phyloP scores from a whole-genome alignment of 2,329 filamentous ascomycete genomes.

The Calonectria hongkongensis region DNA sequence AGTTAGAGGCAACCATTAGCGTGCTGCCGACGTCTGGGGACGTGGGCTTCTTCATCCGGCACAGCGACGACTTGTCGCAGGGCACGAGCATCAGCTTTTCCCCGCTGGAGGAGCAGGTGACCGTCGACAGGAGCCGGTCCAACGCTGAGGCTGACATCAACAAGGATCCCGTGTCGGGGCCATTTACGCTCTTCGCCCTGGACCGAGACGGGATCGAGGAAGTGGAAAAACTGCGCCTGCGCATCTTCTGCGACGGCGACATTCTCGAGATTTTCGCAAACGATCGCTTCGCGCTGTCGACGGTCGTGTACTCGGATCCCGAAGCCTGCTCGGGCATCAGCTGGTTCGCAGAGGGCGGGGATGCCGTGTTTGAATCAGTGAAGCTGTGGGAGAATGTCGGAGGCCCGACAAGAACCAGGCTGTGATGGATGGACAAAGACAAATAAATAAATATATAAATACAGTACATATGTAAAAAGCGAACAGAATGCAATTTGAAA shows the following conservation, averaged over 20 bases:
- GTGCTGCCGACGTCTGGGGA: constrained; percentile 31
- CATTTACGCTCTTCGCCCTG: constrained; percentile 66
- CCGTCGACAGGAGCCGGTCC: constrained; percentile 61
- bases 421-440: neutral
- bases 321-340: constrained; percentile 49
- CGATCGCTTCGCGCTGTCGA: constrained; percentile 54
- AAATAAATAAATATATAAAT: neutral
- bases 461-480: no score
- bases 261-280: constrained; percentile 55
- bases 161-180: constrained; percentile 60
- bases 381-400: constrained; percentile 49
- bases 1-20: constrained; percentile 51
- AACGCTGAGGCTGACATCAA: constrained; percentile 58
- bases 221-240: constrained; percentile 48
- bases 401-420: constrained; percentile 13
- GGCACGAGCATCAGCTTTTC: constrained; percentile 63
- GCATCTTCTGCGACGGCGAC: constrained; percentile 53
- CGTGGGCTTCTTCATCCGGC: constrained; percentile 53
- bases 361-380: constrained; percentile 47
- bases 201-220: constrained; percentile 37
- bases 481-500: neutral
- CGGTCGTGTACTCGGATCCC: constrained; percentile 52
- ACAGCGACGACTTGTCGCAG: constrained; percentile 53
- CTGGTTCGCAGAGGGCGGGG: constrained; percentile 50
- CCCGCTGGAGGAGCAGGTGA: constrained; percentile 62